Evolutionary conservation across 768 basidiomycete species (phyloP), one percentile per base, ranked within the genome.

Genomic region (Lepiota subincarnata): DNA sequence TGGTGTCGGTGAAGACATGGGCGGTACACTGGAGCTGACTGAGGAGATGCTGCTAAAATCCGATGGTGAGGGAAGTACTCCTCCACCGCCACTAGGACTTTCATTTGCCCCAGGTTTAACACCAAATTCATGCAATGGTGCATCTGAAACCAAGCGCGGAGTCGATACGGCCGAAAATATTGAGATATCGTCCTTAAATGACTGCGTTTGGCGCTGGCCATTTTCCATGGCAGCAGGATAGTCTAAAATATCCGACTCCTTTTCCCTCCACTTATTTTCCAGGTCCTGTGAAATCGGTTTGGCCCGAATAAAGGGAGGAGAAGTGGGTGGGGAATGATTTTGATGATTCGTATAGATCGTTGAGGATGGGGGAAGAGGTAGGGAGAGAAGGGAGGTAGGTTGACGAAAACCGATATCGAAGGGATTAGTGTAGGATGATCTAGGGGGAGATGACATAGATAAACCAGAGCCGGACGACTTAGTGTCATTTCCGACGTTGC

Each of bases 31-130:
- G 14, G 53, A 52, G 43, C 50, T 57, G 19, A 34, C 44, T 1
- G 57, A 47, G 1, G 57, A 58, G 16, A 53, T 40, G 3, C 41
- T 54, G 24, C 53, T 53, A 4, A 55, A 44, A 16, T 50, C 54
- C 6, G 53, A 57, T 14, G 51, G 56, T 8, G 56, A 55, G n/a
- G 53, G 40, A 16, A 51, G 40, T 14, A 37, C 39, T 13, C 28
- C 39, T 12, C 45, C 35, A 26, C 39, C 16, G 19, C 14, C 31
- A 2, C 24, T 5, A 24, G 24, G 37, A 18, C 24, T 22, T 11
- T 12, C n/a, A 13, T 38, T 38, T 3, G 16, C 28, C 14, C 24
- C 52, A 4, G 52, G 52, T 24, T 46, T 46, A 2, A 53, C 44
- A 7, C 44, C 52, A 20, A 53, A 53, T 12, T 53, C 44, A 14